A percentile compares a stretch with the other conserved stretches of the same genome.
These are phyloP conservation scores for Toxicodendron radicans DNA, from an alignment of 345 rosid genomes.

Conservation along the genomic window DNA sequence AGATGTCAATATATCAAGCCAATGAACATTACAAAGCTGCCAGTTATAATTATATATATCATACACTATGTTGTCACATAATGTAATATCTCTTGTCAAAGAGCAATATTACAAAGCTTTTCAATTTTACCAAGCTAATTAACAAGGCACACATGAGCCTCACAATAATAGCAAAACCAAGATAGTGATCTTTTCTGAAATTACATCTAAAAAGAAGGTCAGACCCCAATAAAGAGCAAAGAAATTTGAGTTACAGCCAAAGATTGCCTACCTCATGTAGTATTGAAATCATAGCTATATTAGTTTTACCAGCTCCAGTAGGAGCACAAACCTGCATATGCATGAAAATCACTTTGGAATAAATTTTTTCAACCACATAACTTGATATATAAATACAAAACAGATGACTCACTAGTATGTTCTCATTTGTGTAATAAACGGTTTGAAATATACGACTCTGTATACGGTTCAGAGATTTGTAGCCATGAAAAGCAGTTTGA, in stretches of 20 bases:
- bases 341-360: slow-evolving; percentile 26
- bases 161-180: neutral
- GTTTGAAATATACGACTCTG: slow-evolving; percentile 93
- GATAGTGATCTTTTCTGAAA: slow-evolving; percentile 12
- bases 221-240: slow-evolving; percentile 14
- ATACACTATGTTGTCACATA: neutral
- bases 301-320: slow-evolving; percentile 99
- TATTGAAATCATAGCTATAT: slow-evolving; percentile 93
- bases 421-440: slow-evolving; percentile 87
- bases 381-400: slow-evolving; percentile 17
- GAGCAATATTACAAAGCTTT: too few relatives aligned
- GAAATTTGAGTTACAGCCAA: slow-evolving; percentile 16
- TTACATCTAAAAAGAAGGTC: slow-evolving; percentile 1
- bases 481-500: slow-evolving; percentile 96
- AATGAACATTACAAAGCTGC: neutral
- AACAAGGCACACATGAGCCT: neutral
- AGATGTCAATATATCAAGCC: neutral
- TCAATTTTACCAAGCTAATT: neutral
- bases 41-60: neutral
- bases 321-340: slow-evolving; percentile 94
- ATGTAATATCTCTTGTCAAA: too few relatives aligned
- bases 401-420: slow-evolving; percentile 69
- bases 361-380: slow-evolving; percentile 16
- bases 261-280: slow-evolving; percentile 72
- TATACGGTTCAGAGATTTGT: slow-evolving; percentile 86